Evolutionary conservation across 805 yeast genomes (phyloP).

Genomic region (Kluyveromyces aestuarii): DNA sequence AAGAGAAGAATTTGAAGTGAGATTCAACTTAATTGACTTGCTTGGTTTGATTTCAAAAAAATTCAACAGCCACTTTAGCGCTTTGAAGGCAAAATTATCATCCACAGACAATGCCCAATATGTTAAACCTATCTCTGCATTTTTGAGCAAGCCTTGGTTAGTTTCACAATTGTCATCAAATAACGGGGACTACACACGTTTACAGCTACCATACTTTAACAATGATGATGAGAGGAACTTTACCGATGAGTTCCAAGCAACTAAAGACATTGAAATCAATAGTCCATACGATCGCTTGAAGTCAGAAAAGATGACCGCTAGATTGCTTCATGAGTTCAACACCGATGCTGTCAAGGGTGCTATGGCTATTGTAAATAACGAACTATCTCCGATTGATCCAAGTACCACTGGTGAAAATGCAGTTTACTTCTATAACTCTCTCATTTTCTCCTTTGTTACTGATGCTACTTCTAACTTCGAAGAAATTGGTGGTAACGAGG

Average conservation of each 20-base stretch:
- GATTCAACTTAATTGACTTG: slow-evolving; percentile 48
- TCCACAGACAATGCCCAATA: slow-evolving; percentile 43
- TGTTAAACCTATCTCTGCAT: slow-evolving; percentile 51
- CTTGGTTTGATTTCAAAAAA: slow-evolving; percentile 57
- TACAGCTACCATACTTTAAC: slow-evolving; percentile 36
- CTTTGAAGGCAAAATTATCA: slow-evolving; percentile 40
- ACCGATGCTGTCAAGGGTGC: slow-evolving; percentile 74
- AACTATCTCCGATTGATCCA: slow-evolving; percentile 73
- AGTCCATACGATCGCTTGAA: slow-evolving; percentile 57
- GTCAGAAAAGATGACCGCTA: slow-evolving; percentile 67
- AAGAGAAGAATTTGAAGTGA: slow-evolving; percentile 19
- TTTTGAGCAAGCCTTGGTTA: slow-evolving; percentile 72
- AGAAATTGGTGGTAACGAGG: slow-evolving; percentile 69
- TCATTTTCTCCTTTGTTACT: slow-evolving; percentile 75
- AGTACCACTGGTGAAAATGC: slow-evolving; percentile 51
- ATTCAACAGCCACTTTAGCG: slow-evolving; percentile 43
- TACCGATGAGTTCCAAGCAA: slow-evolving; percentile 84
- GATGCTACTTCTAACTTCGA: slow-evolving; percentile 52
- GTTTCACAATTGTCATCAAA: slow-evolving; percentile 23
- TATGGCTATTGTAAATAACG: slow-evolving; percentile 62
- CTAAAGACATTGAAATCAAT: slow-evolving; percentile 58
- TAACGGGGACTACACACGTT: slow-evolving; percentile 48
- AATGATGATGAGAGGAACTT: slow-evolving; percentile 54
- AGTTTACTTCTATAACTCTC: slow-evolving; percentile 70
- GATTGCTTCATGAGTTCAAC: slow-evolving; percentile 68